These are phyloP conservation scores for Cordyceps cateniannulata DNA, from an alignment of 2,329 filamentous ascomycete genomes.

Conservation along the genomic window DNA sequence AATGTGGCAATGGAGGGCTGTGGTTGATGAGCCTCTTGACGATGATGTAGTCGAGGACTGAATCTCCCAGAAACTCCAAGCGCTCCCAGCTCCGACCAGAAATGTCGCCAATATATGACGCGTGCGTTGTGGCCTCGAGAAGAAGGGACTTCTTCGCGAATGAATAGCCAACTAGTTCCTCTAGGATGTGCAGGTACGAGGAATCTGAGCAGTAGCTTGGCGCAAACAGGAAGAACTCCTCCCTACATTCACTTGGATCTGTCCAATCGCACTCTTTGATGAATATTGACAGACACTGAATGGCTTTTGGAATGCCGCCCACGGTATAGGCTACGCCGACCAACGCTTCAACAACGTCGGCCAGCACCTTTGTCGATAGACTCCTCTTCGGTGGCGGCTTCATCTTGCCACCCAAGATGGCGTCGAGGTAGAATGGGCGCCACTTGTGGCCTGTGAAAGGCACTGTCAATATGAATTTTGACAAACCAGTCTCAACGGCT, in stretches of 20 bases:
- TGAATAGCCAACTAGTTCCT: constrained; percentile 61
- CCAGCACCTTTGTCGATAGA: constrained; percentile 71
- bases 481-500: constrained; percentile 56
- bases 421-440: constrained; percentile 54
- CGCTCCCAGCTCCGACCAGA: constrained; percentile 50
- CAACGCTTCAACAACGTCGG: constrained; percentile 81
- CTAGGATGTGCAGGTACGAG: constrained; percentile 42
- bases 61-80: constrained; percentile 83
- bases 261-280: constrained; percentile 54
- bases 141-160: constrained; percentile 66
- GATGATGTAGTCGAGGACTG: constrained; percentile 73
- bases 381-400: constrained; percentile 20
- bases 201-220: constrained; percentile 30
- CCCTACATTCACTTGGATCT: constrained; percentile 33
- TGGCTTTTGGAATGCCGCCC: constrained; percentile 58
- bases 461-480: constrained; percentile 64
- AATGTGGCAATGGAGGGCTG: constrained; percentile 35
- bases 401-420: constrained; percentile 21
- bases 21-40: constrained; percentile 52
- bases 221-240: constrained; percentile 37
- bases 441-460: constrained; percentile 66
- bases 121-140: constrained; percentile 74
- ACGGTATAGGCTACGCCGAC: constrained; percentile 70
- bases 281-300: constrained; percentile 60
- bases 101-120: constrained; percentile 48